These are phyloP conservation scores for Penicillium robsamsonii DNA, from an alignment of 495 filamentous ascomycete genomes.

Conservation along the genomic window DNA sequence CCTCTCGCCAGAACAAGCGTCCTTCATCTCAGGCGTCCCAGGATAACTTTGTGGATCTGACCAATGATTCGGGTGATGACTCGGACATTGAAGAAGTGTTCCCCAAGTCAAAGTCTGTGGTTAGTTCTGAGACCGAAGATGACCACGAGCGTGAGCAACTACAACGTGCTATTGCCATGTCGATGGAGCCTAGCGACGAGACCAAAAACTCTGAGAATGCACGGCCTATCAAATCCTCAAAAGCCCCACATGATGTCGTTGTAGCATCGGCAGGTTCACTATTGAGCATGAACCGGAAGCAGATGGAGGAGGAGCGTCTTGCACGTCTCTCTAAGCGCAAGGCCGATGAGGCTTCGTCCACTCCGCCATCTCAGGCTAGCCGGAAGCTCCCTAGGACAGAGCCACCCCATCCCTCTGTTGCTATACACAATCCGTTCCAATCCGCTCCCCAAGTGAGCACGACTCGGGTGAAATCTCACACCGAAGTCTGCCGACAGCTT, in stretches of 20 bases:
- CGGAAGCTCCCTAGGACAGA: conserved; percentile 10
- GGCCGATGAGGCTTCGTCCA: conserved; percentile 27
- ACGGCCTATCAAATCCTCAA: not conserved
- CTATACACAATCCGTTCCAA: not conserved
- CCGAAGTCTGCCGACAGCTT: conserved; percentile 1
- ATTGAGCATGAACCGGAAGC: conserved; percentile 64
- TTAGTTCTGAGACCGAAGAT: conserved; percentile 37
- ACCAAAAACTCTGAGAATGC: conserved; percentile 1
- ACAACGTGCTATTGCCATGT: conserved; percentile 52
- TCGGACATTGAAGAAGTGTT: conserved; percentile 27
- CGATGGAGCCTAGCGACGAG: conserved; percentile 32
- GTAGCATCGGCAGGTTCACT: conserved; percentile 23
- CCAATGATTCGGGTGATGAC: conserved; percentile 35
- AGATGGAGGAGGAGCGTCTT: conserved; percentile 85
- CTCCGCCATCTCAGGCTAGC: conserved; percentile 5
- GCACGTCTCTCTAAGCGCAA: conserved; percentile 64
- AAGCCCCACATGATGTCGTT: not conserved
- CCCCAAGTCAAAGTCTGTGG: conserved; percentile 37
- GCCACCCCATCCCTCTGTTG: not conserved
- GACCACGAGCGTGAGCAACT: conserved; percentile 45
- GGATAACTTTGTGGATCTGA: conserved; percentile 37
- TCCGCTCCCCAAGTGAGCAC: not conserved
- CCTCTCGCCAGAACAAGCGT: not conserved
- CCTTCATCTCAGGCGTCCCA: not conserved
- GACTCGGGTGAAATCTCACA: not conserved